Conservation (phyloP, 139 green algal genomes). For the Chlamydomonas asymmetrica region DNA sequence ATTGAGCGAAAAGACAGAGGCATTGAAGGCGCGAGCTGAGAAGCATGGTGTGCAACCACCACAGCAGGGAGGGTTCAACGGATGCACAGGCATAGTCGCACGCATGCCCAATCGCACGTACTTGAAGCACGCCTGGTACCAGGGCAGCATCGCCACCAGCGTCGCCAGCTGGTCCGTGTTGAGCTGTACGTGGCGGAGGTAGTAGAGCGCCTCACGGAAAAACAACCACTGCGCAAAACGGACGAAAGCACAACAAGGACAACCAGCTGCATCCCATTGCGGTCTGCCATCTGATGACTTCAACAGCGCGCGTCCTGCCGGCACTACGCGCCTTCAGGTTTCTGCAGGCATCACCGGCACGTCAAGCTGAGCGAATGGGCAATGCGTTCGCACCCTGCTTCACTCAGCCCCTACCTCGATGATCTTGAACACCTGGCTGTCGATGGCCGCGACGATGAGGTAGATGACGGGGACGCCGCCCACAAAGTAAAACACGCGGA, state of each 20-base stretch:
- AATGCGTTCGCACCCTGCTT: background rate
- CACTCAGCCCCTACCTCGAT: background rate
- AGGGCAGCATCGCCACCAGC: constrained; percentile 24
- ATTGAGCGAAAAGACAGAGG: background rate
- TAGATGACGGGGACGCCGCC: too few species aligned
- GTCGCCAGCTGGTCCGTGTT: constrained; percentile 8
- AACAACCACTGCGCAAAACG: constrained; percentile 22
- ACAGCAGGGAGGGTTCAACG: background rate
- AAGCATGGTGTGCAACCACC: background rate
- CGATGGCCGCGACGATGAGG: too few species aligned
- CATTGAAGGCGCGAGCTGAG: background rate
- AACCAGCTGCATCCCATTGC: background rate
- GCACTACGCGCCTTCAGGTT: too few species aligned
- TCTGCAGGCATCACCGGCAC: background rate
- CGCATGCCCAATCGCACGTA: background rate
- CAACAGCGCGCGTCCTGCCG: too few species aligned
- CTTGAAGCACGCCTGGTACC: constrained; percentile 23
- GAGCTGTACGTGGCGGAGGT: constrained; percentile 18
- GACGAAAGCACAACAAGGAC: background rate
- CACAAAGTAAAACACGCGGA: too few species aligned
- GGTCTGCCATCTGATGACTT: background rate
- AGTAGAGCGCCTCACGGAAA: constrained; percentile 29
- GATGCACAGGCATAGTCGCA: background rate
- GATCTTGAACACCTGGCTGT: background rate
- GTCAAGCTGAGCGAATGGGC: background rate